phyloP scores from a whole-genome alignment of 768 basidiomycete species.

The Fibroporia radiculosa region DNA sequence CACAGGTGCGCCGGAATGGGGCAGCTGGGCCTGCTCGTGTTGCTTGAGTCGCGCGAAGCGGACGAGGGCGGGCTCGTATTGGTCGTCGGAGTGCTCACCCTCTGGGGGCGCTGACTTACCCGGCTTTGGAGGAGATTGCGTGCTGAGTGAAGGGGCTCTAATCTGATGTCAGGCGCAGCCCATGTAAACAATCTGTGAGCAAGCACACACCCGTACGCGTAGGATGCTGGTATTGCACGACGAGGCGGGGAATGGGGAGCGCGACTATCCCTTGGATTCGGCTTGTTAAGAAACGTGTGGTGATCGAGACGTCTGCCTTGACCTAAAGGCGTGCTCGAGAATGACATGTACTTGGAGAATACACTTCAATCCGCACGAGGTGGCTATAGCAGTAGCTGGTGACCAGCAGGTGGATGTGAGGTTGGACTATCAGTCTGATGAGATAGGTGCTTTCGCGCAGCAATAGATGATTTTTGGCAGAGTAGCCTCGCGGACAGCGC shows the following conservation, averaged over 20 bases:
- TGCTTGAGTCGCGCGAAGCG: constrained; percentile 41
- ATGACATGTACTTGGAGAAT: constrained; percentile 59
- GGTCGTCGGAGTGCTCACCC: constrained; percentile 33
- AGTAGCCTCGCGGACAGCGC: not conserved
- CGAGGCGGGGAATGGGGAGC: constrained; percentile 24
- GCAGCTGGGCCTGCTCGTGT: constrained; percentile 30
- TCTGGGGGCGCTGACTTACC: constrained; percentile 26
- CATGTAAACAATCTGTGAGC: constrained; percentile 14
- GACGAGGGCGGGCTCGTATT: constrained; percentile 37
- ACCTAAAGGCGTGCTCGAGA: constrained; percentile 75
- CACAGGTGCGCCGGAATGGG: constrained; percentile 6
- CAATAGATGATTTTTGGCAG: no score
- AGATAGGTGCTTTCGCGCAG: no score
- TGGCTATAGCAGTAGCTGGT: not conserved
- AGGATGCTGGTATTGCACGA: constrained; percentile 46
- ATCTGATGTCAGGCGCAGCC: constrained; percentile 15
- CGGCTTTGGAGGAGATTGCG: constrained; percentile 54
- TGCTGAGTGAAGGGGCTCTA: constrained; percentile 48
- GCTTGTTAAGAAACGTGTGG: constrained; percentile 65
- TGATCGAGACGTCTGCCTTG: constrained; percentile 85
- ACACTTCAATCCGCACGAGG: constrained; percentile 1
- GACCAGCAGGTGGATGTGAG: not conserved
- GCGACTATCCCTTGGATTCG: constrained; percentile 23
- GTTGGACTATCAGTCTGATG: not conserved
- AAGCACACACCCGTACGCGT: constrained; percentile 58